These are phyloP conservation scores for Eimeria maxima DNA, from an alignment of 169 alveolate species.

Conservation along the genomic window DNA sequence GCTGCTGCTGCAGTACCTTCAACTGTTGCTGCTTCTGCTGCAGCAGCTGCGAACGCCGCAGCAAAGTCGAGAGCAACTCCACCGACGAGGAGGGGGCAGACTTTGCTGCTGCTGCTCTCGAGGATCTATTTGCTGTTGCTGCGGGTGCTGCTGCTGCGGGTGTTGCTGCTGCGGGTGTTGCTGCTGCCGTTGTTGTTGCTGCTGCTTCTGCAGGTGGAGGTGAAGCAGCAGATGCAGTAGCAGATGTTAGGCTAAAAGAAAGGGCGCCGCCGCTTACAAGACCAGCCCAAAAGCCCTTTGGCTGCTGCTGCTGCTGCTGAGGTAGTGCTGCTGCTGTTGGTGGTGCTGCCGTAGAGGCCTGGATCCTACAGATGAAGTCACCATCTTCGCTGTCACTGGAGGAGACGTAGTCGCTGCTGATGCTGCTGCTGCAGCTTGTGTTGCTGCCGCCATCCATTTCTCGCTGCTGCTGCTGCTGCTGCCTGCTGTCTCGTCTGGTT, in stretches of 20 bases:
- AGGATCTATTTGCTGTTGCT: not conserved
- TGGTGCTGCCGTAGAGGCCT: slow-evolving; percentile 33
- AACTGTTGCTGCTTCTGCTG: slow-evolving; percentile 46
- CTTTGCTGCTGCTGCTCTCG: slow-evolving; percentile 1
- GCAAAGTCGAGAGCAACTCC: slow-evolving; percentile 25
- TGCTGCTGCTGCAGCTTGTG: slow-evolving; percentile 35
- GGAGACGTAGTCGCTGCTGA: slow-evolving; percentile 23
- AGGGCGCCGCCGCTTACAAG: slow-evolving; percentile 10
- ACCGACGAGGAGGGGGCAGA: not conserved
- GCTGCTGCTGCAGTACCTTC: slow-evolving; percentile 47
- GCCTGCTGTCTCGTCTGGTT: not conserved
- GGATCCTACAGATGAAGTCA: not conserved
- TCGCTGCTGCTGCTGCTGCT: slow-evolving; percentile 54
- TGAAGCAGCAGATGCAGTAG: not conserved
- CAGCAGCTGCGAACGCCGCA: slow-evolving; percentile 54
- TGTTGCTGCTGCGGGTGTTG: slow-evolving; percentile 26
- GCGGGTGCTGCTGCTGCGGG: not conserved
- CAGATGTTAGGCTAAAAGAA: slow-evolving; percentile 18
- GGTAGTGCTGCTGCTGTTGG: not conserved
- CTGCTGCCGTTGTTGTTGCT: not conserved
- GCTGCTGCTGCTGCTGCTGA: slow-evolving; percentile 62
- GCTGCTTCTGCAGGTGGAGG: slow-evolving; percentile 39
- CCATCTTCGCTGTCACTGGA: not conserved
- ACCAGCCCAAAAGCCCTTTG: slow-evolving; percentile 27
- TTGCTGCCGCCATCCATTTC: slow-evolving; percentile 40